Conservation (phyloP, 1,284 basidiomycete species). For the Meripilus lineatus region DNA sequence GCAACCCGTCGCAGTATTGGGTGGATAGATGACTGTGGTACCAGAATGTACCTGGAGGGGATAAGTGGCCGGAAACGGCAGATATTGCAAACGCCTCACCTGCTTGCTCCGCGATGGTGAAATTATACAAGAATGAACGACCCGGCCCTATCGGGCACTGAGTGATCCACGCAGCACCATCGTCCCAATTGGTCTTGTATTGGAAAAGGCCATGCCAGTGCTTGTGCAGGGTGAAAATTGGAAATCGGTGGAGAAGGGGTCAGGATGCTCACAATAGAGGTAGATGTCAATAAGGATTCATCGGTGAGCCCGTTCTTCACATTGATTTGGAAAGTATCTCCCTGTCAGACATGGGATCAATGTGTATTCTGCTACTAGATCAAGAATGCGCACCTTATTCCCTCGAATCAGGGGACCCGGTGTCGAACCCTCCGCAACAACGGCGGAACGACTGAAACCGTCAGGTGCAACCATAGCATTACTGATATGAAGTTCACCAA, state of each 20-base stretch:
- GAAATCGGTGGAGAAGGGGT: background rate
- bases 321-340: constrained; percentile 1
- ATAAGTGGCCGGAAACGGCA: background rate
- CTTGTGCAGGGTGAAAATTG: no score
- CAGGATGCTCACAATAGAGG: background rate
- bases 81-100: constrained; percentile 15
- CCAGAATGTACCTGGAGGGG: constrained; percentile 15
- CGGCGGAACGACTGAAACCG: constrained; percentile 19
- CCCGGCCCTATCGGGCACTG: constrained; percentile 47
- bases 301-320: background rate
- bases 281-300: background rate
- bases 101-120: constrained; percentile 26
- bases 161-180: constrained; percentile 30
- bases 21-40: constrained; percentile 19
- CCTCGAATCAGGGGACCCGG: constrained; percentile 25
- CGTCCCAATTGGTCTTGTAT: constrained; percentile 24
- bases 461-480: constrained; percentile 23
- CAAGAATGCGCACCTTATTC: constrained; percentile 17
- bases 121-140: constrained; percentile 36
- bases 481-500: constrained; percentile 19
- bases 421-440: constrained; percentile 23
- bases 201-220: constrained; percentile 32
- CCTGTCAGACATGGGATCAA: no score
- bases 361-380: no score
- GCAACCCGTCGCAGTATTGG: constrained; percentile 33